Evolutionary conservation across 2,329 filamentous ascomycete species (phyloP), one percentile per base, ranked within the genome.

Genomic region (Paraconiothyrium sp.): DNA sequence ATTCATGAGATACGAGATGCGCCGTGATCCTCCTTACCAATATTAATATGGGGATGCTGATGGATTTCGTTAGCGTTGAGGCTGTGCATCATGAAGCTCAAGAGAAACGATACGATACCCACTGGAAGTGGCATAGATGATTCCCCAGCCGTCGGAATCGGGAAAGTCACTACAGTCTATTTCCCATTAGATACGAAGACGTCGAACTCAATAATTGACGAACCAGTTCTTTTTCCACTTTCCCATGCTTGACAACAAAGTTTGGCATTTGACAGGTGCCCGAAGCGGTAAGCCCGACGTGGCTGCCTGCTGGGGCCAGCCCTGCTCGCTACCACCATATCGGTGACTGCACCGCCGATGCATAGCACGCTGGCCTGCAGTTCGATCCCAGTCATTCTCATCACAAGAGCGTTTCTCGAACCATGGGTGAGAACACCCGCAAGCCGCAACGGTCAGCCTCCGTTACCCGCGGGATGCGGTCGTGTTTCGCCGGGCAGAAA

Each of bases 21-120:
- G 66, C 35, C 58, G 65, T 24, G 59, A 68, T 62, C 57, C 63
- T 48, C 51, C 61, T 34, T 71, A 67, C 63, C 62, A 63, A 48
- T 67, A 63, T 57, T 72, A 64, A 68, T 49, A 35, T 49, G 60
- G 39, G 20, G 37, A 11, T 52, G 52, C n/a, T 37, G 46, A 60
- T 46, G 58, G 34, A 24, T 30, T 51, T 59, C 44, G 52, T 51
- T 57, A 59, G 51, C 52, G 47, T 61, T 59, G 52, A 34, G 44
- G 58, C 58, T 43, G 52, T 51, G 58, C 32, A 49, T 52, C 52
- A 55, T 55, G 43, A 50, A 47, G 32, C 34, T 20, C 27, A 14
- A 27, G 34, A 52, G 10, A 51, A 54, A 37, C 30, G 30, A 54
- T 44, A 50, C 57, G 11, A 47, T 27, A 46, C 41, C 49, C 41